Base-by-base conservation (phyloP, 2,329 filamentous ascomycete genomes). In the Teratosphaeriaceae sp. region DNA sequence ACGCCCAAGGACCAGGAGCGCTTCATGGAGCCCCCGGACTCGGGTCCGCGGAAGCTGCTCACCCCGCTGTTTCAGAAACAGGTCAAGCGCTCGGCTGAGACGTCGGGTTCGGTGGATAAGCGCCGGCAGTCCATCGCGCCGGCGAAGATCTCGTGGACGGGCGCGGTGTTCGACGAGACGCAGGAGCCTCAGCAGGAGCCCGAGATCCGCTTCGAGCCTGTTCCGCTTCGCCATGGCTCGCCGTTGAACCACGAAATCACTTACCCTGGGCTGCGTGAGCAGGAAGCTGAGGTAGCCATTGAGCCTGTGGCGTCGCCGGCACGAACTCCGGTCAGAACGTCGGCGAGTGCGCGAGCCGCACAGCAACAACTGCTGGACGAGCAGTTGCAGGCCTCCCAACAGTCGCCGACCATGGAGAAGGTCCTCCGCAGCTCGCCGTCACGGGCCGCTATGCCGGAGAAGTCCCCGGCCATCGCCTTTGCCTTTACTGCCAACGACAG, bases 1-100 rank as follows among this genome's bases (percentile, higher is more conserved):
- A 83, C 80, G 1, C 81, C 82, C 12, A 75, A 67, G 40, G 65
- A 68, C 8, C 74, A 76, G 48, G 69, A 67, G 3, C 72, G 74
- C 4, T 81, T 81, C 57, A 78, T 70, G 49, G 68, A 78, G 54
- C 64, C 73, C 9, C 66, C 69, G 40, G 68, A 75, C 34, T 31
- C 57, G 7, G 55, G 58, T 3, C 56, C 58, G 5, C 61, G 52
- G 49, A 59, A 61, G 48, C 51, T 59, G 1, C 40, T 64, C 9
- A 61, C 60, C 9, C 62, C 62, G 8, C 36, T 64, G 2, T 52
- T 64, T 22, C 55, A 63, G 50, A 58, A 58, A 38, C 55, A 59
- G 42, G 49, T 46, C 12, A 38, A 46, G 27, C 48, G 31, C 12
- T 56, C 59, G 5, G 52, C 49, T 19, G 57, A 57, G 26, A 60